Base-by-base conservation (phyloP, 1,284 basidiomycete species). In the Malassezia pachydermatis region DNA sequence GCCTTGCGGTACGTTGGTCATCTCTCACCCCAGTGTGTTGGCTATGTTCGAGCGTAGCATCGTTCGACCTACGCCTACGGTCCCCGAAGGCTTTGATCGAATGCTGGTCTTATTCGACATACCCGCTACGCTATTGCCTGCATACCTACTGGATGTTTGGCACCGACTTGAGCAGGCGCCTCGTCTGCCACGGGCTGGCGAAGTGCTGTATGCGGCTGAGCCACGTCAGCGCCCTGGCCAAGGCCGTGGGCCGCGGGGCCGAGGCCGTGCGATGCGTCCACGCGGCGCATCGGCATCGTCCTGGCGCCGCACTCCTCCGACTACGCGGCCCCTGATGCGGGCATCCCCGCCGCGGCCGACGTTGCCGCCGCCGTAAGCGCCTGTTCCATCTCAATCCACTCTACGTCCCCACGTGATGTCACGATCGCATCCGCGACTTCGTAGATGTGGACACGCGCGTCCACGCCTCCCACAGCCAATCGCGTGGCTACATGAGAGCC, bases 381-480 rank as follows among this genome's bases (percentile, higher is more conserved):
- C 7, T 24, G 33, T 35, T 63, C 60, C 42, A 68, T 58, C 45
- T 45, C 27, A 11, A 19, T 13, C 20, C 58, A 55, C 16, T 67
- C 67, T 11, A 28, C 50, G 4, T 67, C 64, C 16, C 65, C 60
- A 9, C 50, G 37, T 6, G 54, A 54, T 6, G 17, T 7, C 11
- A 50, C 54, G 24, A 62, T 33, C 14, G 25, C 10, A 14, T 66
- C 62, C 5, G 39, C 51, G 1, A 63, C 41, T 11, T 67, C 89
- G 72, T 94, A 95, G 32, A 98, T 79, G 73, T 94, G 92, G 48
- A 98, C 73, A 55, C 80, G 82, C 17, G 94, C 94, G 59, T 96
- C 90, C 57, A 85, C 85, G 11, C 86, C 86, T 22, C 89, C 94
- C 29, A 92, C 73, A 0, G 86, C 92, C 3, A 81, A 33, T 2